A percentile compares a stretch with the other conserved stretches of the same genome.
Evolutionary conservation across 768 basidiomycete genomes (phyloP).

Genomic region (Leccinellum rugosiceps): DNA sequence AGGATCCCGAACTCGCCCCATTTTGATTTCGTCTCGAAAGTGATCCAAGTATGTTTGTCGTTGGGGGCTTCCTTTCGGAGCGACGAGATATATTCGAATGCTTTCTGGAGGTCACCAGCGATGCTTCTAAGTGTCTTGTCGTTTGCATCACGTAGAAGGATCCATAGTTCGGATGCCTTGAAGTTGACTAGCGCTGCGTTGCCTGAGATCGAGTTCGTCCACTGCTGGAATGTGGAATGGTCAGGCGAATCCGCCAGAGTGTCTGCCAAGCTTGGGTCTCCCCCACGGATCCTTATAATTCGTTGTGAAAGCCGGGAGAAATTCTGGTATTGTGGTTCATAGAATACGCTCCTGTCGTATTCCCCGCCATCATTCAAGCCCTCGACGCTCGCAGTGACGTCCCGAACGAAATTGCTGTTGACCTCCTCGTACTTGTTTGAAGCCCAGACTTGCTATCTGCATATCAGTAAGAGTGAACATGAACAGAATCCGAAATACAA

Average conservation of each 20-base stretch:
- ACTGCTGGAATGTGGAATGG: background rate
- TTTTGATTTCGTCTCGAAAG: background rate
- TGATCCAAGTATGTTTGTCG: background rate
- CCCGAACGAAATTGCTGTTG: background rate
- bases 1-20: background rate
- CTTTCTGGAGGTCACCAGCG: background rate
- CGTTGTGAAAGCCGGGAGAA: background rate
- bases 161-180: background rate
- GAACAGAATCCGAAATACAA: background rate
- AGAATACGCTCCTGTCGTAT: background rate
- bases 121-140: background rate
- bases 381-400: background rate
- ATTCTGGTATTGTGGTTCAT: background rate
- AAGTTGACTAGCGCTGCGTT: background rate
- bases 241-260: background rate
- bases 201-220: background rate
- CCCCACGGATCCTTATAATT: background rate
- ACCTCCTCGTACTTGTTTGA: background rate
- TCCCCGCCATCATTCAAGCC: background rate
- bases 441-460: background rate
- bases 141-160: background rate
- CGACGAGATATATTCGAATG: background rate
- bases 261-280: background rate
- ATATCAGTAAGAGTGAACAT: background rate
- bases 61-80: background rate